Evolutionary conservation across 129 eudicot genomes (phyloP).

Genomic region (Logfia minima): DNA sequence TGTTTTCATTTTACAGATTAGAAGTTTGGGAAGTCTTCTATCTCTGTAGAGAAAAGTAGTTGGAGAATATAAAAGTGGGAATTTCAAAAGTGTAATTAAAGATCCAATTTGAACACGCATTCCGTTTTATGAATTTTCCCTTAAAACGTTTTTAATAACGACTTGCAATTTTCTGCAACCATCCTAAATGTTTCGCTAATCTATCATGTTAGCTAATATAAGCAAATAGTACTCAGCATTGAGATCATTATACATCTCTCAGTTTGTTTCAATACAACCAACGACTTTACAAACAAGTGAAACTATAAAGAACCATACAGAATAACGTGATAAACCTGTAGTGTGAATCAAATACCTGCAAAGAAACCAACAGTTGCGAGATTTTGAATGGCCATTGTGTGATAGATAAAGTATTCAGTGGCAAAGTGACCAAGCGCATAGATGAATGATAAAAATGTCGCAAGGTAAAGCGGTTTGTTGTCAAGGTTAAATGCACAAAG

Average conservation of each 20-base stretch:
- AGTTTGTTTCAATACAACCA: background rate
- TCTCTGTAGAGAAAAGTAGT: background rate
- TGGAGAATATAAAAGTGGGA: background rate
- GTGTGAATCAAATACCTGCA: constrained; percentile 48
- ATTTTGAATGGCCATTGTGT: constrained; percentile 77
- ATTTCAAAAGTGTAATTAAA: background rate
- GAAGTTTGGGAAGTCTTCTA: background rate
- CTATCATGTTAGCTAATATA: too few species aligned
- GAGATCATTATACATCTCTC: background rate
- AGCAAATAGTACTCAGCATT: background rate
- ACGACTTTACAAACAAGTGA: background rate
- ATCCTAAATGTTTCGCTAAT: background rate
- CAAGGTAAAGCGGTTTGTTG: constrained; percentile 75
- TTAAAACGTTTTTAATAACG: too few species aligned
- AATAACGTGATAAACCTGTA: background rate
- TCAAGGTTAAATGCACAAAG: constrained; percentile 86
- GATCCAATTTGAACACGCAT: background rate
- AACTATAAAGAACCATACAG: background rate
- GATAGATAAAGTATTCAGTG: constrained; percentile 68
- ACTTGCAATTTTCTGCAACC: background rate
- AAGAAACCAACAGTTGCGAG: constrained; percentile 74
- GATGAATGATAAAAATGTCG: constrained; percentile 75
- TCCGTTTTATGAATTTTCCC: background rate
- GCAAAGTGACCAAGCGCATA: constrained; percentile 78
- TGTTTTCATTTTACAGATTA: background rate